A percentile compares a stretch with the other conserved stretches of the same genome.
phyloP scores from a whole-genome alignment of 1,139 yeast species.

The Yamadazyma conglobata region DNA sequence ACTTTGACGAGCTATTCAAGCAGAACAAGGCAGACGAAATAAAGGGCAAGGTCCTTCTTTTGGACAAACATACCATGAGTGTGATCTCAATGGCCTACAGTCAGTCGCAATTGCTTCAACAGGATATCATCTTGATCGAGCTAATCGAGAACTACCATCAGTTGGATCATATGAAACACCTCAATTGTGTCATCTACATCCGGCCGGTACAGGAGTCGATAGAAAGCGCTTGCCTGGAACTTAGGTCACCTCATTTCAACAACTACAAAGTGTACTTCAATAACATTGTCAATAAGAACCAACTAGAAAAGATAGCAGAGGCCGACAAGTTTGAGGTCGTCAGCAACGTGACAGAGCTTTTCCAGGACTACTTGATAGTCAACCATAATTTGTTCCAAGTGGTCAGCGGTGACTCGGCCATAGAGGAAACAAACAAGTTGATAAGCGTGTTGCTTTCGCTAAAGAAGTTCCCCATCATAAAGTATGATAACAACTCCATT shows the following conservation, averaged over 20 bases:
- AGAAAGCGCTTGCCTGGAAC: constrained; percentile 56
- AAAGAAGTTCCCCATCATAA: constrained; percentile 72
- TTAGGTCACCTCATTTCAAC: constrained; percentile 74
- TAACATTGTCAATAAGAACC: constrained; percentile 68
- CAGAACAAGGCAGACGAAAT: constrained; percentile 20
- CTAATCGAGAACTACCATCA: constrained; percentile 58
- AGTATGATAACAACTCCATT: constrained; percentile 69
- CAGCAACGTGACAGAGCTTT: constrained; percentile 70
- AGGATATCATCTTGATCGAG: constrained; percentile 81
- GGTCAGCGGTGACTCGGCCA: constrained; percentile 17
- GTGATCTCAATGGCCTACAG: constrained; percentile 83
- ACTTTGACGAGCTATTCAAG: constrained; percentile 36
- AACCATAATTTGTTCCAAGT: constrained; percentile 59
- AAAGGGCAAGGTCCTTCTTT: constrained; percentile 68
- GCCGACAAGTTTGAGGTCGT: constrained; percentile 85
- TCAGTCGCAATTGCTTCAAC: constrained; percentile 76
- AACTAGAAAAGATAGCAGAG: constrained; percentile 83
- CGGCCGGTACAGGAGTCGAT: constrained; percentile 71
- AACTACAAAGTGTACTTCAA: constrained; percentile 74
- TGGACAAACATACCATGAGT: constrained; percentile 78
- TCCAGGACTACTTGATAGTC: constrained; percentile 76
- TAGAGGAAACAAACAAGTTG: constrained; percentile 53
- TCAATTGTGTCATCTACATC: constrained; percentile 77
- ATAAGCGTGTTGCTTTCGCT: constrained; percentile 68
- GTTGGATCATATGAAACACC: constrained; percentile 71